Evolutionary conservation across 2,329 filamentous ascomycete species (phyloP).

Genomic region (Hypoxylon sp.): DNA sequence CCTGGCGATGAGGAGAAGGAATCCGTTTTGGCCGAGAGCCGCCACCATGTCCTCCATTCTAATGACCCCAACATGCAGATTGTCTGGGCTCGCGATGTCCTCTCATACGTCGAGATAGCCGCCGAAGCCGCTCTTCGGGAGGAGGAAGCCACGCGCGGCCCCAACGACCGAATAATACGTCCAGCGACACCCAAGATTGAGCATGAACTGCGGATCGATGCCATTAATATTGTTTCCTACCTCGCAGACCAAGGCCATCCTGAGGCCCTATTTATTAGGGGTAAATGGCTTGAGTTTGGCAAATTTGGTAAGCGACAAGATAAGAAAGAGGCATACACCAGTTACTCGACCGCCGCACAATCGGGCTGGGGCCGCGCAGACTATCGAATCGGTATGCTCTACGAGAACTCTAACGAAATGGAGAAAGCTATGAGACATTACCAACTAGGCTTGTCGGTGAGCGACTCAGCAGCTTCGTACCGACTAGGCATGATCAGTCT

Average conservation of each 20-base stretch:
- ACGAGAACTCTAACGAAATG: constrained; percentile 92
- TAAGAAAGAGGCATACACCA: constrained; percentile 91
- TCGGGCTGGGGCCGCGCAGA: constrained; percentile 88
- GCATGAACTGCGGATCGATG: constrained; percentile 86
- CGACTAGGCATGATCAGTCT: constrained; percentile 97
- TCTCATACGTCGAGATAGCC: constrained; percentile 87
- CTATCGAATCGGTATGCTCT: constrained; percentile 98
- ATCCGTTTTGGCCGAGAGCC: constrained; percentile 83
- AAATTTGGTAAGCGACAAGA: constrained; percentile 91
- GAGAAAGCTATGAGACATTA: constrained; percentile 93
- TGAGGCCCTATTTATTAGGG: constrained; percentile 90
- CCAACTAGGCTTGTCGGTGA: constrained; percentile 77
- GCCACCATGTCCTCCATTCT: constrained; percentile 84
- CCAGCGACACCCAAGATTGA: constrained; percentile 85
- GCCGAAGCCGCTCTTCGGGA: constrained; percentile 79
- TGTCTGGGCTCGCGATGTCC: constrained; percentile 92
- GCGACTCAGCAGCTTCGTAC: constrained; percentile 87
- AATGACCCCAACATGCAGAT: constrained; percentile 97
- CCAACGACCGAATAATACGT: constrained; percentile 56
- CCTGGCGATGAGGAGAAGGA: constrained; percentile 95
- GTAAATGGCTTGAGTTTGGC: constrained; percentile 98
- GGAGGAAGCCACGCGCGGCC: constrained; percentile 47
- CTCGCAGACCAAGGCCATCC: constrained; percentile 91
- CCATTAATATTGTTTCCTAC: constrained; percentile 90
- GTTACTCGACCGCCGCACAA: constrained; percentile 85